These are phyloP conservation scores for Trichoderma atrobrunneum DNA, from an alignment of 2,329 filamentous ascomycete species.

Conservation along the genomic window DNA sequence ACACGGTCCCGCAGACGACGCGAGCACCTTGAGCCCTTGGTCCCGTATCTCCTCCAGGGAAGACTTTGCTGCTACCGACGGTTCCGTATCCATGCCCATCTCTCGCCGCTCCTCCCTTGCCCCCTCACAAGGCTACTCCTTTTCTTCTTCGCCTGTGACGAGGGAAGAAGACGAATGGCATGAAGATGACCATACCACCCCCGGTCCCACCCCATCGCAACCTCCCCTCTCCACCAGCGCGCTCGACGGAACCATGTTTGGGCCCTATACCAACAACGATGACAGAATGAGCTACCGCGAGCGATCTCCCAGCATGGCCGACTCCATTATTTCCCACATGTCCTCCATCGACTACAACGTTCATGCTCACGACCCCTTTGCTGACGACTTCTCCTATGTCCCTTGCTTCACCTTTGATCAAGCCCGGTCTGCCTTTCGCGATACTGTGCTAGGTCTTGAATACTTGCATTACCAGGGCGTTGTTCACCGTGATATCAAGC, in stretches of 20 bases:
- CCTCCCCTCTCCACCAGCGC: conserved; percentile 55
- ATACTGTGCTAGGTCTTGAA: conserved; percentile 88
- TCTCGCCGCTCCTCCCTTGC: conserved; percentile 45
- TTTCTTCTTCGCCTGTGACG: conserved; percentile 36
- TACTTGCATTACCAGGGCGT: conserved; percentile 88
- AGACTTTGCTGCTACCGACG: conserved; percentile 38
- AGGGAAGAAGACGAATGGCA: conserved; percentile 35
- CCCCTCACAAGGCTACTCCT: conserved; percentile 49
- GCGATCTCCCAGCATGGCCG: conserved; percentile 76
- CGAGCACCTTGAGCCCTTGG: conserved; percentile 40
- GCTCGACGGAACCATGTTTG: conserved; percentile 76
- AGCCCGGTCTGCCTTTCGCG: conserved; percentile 80
- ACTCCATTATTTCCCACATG: conserved; percentile 70
- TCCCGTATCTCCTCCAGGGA: conserved; percentile 44
- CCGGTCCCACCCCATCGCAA: conserved; percentile 43
- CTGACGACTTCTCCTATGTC: conserved; percentile 89
- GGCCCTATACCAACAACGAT: conserved; percentile 55
- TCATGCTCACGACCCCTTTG: conserved; percentile 62
- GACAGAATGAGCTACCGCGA: conserved; percentile 53
- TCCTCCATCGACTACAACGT: conserved; percentile 60
- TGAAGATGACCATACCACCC: conserved; percentile 54
- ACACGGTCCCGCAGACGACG: conserved; percentile 61
- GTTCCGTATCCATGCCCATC: conserved; percentile 37
- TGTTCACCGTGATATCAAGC: conserved; percentile 81
- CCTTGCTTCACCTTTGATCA: conserved; percentile 86